Base-by-base conservation (phyloP, 2,329 filamentous ascomycete genomes). In the Aspergillus brunneoviolaceus region DNA sequence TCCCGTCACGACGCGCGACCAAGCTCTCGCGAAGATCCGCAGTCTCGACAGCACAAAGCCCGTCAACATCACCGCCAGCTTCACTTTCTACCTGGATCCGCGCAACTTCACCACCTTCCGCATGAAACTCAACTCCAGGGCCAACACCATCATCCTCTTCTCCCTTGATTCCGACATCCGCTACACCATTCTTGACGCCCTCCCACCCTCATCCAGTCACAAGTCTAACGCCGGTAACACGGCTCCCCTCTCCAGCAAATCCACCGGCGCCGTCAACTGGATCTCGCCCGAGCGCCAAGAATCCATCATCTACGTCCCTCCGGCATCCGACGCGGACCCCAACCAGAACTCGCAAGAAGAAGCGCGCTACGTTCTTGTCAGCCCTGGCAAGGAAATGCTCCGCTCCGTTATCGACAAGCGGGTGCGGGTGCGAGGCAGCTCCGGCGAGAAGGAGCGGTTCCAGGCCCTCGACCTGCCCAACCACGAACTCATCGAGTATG, bases 61-160 rank as follows among this genome's bases (percentile, higher is more conserved):
- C 19, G 51, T 68, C 10, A 65, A 63, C 42, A 63, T 73, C 10
- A 67, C 64, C 25, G 61, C 68, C 25, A 70, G 63, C 50, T 68
- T 69, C 59, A 71, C 69, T 4, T 69, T 71, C 58, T 71, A 68
- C 51, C 68, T 73, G 7, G 70, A 73, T 49, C 68, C 69, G 3
- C 67, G 70, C 48, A 73, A 72, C 59, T 72, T 73, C 58, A 67
- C 70, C n/a, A 73, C 70, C 4, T 70, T 73, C 59, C 68, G 70
- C 21, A 72, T 73, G 70, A 71, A 69, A 42, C 61, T 73, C 49
- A 72, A 67, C 51, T 61, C 64, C 2, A 49, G 60, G 11, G 65
- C 66, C 23, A 73, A 73, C 57, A 73, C 69, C 7, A 51, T 70
- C 7, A 63, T 73, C n/a, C 58, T 73, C 10, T 73, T 73, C 52